Evolutionary conservation across 2,329 filamentous ascomycete species (phyloP).

Genomic region (Alternaria gaisen): DNA sequence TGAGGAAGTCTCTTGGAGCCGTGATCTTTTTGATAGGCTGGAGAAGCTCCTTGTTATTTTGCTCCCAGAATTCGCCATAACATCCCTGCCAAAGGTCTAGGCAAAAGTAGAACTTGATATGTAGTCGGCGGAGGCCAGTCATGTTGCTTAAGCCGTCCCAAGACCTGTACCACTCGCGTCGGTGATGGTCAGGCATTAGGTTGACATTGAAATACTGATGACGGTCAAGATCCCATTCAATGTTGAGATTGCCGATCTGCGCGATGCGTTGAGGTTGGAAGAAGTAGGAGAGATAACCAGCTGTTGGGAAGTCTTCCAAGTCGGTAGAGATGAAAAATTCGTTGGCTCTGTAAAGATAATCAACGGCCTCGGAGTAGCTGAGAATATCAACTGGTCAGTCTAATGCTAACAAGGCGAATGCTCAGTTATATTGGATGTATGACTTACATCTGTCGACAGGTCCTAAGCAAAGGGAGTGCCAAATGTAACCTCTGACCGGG

Average conservation of each 20-base stretch:
- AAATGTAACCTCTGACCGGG: slow-evolving; percentile 9
- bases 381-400: neutral
- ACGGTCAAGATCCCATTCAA: slow-evolving; percentile 28
- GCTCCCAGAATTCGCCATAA: slow-evolving; percentile 25
- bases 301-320: slow-evolving; percentile 20
- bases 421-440: neutral
- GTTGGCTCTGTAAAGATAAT: slow-evolving; percentile 32
- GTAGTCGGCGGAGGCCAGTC: slow-evolving; percentile 28
- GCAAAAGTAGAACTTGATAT: slow-evolving; percentile 21
- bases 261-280: slow-evolving; percentile 31
- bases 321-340: slow-evolving; percentile 26
- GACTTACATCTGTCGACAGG: slow-evolving; percentile 35
- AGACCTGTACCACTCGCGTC: slow-evolving; percentile 22
- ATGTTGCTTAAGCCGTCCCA: slow-evolving; percentile 28
- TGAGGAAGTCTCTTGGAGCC: slow-evolving; percentile 21
- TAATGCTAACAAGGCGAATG: neutral
- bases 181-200: slow-evolving; percentile 1
- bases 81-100: slow-evolving; percentile 9
- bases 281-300: slow-evolving; percentile 28
- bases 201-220: slow-evolving; percentile 14
- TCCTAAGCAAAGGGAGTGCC: slow-evolving; percentile 23
- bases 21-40: slow-evolving; percentile 24
- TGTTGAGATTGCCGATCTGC: slow-evolving; percentile 24
- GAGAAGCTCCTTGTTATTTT: slow-evolving; percentile 20
- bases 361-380: slow-evolving; percentile 38